These are phyloP conservation scores for Amyloporia xantha DNA, from an alignment of 768 basidiomycete genomes.

Conservation along the genomic window DNA sequence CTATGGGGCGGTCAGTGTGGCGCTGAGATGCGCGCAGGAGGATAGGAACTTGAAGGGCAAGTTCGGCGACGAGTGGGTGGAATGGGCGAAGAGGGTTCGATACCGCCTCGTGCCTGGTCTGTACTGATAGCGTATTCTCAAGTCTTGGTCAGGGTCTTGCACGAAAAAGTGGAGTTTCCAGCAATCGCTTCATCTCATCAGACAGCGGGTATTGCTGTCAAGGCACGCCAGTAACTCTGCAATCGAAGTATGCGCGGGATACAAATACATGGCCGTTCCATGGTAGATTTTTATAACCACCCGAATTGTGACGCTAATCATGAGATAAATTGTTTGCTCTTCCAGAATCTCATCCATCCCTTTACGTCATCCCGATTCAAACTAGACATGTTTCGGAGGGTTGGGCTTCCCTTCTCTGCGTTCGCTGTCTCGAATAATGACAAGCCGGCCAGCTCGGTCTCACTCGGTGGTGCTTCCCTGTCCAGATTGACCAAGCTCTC, in stretches of 20 bases:
- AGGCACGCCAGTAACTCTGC: too few species aligned
- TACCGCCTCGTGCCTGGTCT: neutral
- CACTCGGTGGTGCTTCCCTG: neutral
- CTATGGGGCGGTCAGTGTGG: neutral
- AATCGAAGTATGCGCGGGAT: too few species aligned
- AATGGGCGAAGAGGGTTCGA: neutral
- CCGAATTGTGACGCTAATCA: neutral
- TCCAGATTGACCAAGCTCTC: neutral
- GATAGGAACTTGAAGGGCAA: neutral
- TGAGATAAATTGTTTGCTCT: neutral
- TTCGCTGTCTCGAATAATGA: slow-evolving; percentile 6
- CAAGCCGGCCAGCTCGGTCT: neutral
- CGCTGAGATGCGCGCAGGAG: neutral
- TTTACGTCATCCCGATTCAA: slow-evolving; percentile 11
- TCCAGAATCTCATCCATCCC: slow-evolving; percentile 11
- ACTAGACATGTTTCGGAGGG: slow-evolving; percentile 3
- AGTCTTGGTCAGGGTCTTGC: too few species aligned
- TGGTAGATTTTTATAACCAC: too few species aligned
- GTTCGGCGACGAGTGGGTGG: neutral
- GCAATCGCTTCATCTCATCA: too few species aligned
- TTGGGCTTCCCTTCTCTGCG: slow-evolving; percentile 5
- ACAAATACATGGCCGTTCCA: too few species aligned
- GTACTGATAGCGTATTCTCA: neutral
- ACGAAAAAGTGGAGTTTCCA: too few species aligned
- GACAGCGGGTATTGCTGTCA: too few species aligned